These are phyloP conservation scores for Euphorbia celastroides DNA, from an alignment of 441 rosid genomes.

Conservation along the genomic window DNA sequence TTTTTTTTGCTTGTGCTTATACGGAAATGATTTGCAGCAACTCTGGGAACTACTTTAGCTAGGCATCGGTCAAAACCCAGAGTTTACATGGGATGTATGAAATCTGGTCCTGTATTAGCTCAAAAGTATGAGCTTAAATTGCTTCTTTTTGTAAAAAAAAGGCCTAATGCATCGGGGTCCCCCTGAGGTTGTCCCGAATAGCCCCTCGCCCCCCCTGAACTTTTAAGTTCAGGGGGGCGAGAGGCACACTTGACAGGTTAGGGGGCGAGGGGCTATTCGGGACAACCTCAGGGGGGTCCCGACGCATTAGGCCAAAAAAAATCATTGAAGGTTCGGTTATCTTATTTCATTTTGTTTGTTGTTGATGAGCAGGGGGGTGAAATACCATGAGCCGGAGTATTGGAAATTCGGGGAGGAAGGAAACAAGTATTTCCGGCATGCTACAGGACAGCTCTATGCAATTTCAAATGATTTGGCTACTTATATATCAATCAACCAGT, in stretches of 20 bases:
- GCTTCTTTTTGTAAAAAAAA: too few relatives aligned
- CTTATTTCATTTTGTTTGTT: background rate
- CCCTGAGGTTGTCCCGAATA: too few relatives aligned
- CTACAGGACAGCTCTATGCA: slow-evolving; percentile 90
- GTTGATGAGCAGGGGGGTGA: slow-evolving; percentile 58
- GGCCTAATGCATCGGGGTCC: too few relatives aligned
- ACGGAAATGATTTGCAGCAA: slow-evolving; percentile 39
- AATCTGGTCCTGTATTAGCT: slow-evolving; percentile 84
- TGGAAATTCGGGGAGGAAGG: slow-evolving; percentile 96
- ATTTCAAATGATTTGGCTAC: slow-evolving; percentile 80
- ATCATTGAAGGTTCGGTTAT: background rate
- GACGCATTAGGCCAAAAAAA: too few relatives aligned
- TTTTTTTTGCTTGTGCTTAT: background rate
- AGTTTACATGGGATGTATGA: slow-evolving; percentile 83
- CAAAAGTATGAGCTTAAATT: slow-evolving; percentile 79
- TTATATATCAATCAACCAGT: slow-evolving; percentile 81
- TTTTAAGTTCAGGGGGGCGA: too few relatives aligned
- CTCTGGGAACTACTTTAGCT: slow-evolving; percentile 60
- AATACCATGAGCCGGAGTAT: slow-evolving; percentile 87
- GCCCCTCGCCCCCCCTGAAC: too few relatives aligned
- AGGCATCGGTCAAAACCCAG: slow-evolving; percentile 62
- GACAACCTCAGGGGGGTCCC: too few relatives aligned
- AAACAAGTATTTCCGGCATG: slow-evolving; percentile 92
- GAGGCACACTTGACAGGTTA: too few relatives aligned
- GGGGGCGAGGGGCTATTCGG: too few relatives aligned